Conservation (phyloP, 139 green algal genomes). For the Chlorella sp. region DNA sequence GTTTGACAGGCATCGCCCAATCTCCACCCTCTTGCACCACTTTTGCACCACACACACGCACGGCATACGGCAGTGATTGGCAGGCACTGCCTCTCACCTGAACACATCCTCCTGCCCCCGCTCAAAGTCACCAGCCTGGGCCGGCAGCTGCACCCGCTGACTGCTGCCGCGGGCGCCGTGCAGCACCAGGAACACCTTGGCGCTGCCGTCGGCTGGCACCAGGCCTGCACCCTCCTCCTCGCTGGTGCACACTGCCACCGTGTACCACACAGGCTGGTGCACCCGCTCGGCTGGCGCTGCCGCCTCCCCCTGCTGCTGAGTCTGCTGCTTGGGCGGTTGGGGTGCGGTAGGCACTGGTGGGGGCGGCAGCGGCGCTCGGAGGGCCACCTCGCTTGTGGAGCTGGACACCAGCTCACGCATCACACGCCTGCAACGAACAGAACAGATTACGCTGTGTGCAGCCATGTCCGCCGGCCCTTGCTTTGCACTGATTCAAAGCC, state of each 20-base stretch:
- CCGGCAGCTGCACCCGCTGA: slow-evolving; percentile 50
- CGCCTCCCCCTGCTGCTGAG: slow-evolving; percentile 18
- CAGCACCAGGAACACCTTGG: slow-evolving; percentile 57
- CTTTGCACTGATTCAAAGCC: too few species aligned
- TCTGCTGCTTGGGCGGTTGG: slow-evolving; percentile 45
- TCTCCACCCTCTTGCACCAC: too few species aligned
- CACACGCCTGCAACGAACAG: slow-evolving; percentile 20
- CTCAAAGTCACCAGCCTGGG: slow-evolving; percentile 65
- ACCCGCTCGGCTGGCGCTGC: slow-evolving; percentile 5
- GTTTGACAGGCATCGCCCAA: too few species aligned
- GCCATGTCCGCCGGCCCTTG: background rate
- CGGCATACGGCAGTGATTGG: background rate
- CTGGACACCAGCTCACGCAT: slow-evolving; percentile 37
- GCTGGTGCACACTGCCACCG: slow-evolving; percentile 44
- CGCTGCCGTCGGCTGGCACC: background rate
- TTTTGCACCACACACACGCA: background rate
- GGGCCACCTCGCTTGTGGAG: background rate
- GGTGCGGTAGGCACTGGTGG: slow-evolving; percentile 51
- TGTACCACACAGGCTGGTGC: slow-evolving; percentile 18
- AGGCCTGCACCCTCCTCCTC: slow-evolving; percentile 53
- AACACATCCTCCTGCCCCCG: slow-evolving; percentile 64
- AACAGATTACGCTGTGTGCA: too few species aligned
- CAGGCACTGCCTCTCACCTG: background rate
- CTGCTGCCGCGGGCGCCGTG: slow-evolving; percentile 60
- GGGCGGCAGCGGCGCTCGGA: slow-evolving; percentile 38